These are phyloP conservation scores for Blastobotrys ciferrii DNA, from an alignment of 1,139 yeast species.

Conservation along the genomic window DNA sequence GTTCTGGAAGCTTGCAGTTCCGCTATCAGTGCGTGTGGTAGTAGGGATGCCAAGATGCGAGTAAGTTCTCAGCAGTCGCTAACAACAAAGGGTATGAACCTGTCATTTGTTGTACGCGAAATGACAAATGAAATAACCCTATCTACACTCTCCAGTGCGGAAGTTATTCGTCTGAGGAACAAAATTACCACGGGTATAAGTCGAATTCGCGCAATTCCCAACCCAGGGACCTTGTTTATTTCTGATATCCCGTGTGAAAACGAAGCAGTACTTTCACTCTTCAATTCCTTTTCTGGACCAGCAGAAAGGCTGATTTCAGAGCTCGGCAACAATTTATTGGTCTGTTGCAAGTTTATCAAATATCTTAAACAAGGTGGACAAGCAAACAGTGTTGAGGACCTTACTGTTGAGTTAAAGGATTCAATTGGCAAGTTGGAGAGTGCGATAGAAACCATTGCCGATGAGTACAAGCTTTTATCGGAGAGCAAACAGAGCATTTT, in stretches of 20 bases:
- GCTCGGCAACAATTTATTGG: conserved; percentile 17
- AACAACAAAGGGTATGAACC: conserved; percentile 35
- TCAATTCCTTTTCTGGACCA: conserved; percentile 11
- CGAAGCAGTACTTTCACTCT: conserved; percentile 1
- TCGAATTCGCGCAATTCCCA: conserved; percentile 44
- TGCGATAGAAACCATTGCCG: conserved; percentile 14
- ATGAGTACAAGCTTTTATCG: conserved; percentile 16
- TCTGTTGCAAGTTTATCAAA: conserved; percentile 19
- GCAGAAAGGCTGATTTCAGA: conserved; percentile 18
- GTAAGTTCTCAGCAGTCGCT: conserved; percentile 30
- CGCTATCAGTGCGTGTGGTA: conserved; percentile 18
- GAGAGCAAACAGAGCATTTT: conserved; percentile 9
- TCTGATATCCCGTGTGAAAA: conserved; percentile 1
- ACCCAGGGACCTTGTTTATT: conserved; percentile 29
- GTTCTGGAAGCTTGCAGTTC: conserved; percentile 23
- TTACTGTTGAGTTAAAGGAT: not conserved
- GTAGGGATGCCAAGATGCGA: conserved; percentile 19
- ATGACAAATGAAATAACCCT: conserved; percentile 44
- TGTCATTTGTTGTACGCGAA: conserved; percentile 46
- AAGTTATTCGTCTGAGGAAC: conserved; percentile 42
- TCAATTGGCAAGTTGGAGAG: conserved; percentile 10
- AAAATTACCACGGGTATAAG: conserved; percentile 41
- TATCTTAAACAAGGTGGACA: conserved; percentile 13
- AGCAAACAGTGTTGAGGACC: not conserved
- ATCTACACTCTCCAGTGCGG: conserved; percentile 37